Percentiles rank a stretch among this genome's conserved stretches.
Conservation (phyloP, 2,329 filamentous ascomycete genomes). For the Cephalotrichum gorgonifer region DNA sequence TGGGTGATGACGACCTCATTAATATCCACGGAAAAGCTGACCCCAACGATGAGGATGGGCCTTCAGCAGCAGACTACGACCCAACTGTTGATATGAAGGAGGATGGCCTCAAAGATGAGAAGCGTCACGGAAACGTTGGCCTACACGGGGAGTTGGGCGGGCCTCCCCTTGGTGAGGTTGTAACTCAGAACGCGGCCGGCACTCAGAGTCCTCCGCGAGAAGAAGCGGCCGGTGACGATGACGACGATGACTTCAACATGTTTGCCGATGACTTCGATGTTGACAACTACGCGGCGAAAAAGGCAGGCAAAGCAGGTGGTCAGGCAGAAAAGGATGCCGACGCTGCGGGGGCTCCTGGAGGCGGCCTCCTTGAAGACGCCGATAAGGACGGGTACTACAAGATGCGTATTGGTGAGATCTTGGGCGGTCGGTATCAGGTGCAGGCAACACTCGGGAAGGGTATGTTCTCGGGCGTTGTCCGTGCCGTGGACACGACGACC, state of each 20-base stretch:
- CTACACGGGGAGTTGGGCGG: constrained; percentile 32
- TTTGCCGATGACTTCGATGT: constrained; percentile 74
- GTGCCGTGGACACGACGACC: constrained; percentile 67
- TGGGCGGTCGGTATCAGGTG: constrained; percentile 83
- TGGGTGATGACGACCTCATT: constrained; percentile 51
- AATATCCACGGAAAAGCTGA: constrained; percentile 42
- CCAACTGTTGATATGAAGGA: constrained; percentile 82
- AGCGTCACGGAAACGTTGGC: constrained; percentile 47
- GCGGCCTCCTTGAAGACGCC: constrained; percentile 81
- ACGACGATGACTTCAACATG: constrained; percentile 70
- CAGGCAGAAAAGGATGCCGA: constrained; percentile 42
- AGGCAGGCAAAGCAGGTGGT: constrained; percentile 24
- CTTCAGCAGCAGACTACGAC: constrained; percentile 89
- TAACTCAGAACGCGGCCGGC: constrained; percentile 15
- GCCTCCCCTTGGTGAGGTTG: constrained; percentile 5
- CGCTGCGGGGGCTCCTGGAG: constrained; percentile 38
- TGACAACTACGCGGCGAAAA: constrained; percentile 50
- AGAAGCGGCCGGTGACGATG: constrained; percentile 47
- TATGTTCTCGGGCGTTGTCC: constrained; percentile 94
- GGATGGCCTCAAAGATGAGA: constrained; percentile 61
- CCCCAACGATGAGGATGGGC: constrained; percentile 50
- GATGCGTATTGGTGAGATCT: constrained; percentile 79
- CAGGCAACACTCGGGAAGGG: constrained; percentile 81
- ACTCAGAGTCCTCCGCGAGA: constrained; percentile 13
- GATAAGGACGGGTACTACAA: constrained; percentile 96